These are phyloP conservation scores for Cucurbitaria berberidis DNA, from an alignment of 2,329 filamentous ascomycete genomes.

Conservation along the genomic window DNA sequence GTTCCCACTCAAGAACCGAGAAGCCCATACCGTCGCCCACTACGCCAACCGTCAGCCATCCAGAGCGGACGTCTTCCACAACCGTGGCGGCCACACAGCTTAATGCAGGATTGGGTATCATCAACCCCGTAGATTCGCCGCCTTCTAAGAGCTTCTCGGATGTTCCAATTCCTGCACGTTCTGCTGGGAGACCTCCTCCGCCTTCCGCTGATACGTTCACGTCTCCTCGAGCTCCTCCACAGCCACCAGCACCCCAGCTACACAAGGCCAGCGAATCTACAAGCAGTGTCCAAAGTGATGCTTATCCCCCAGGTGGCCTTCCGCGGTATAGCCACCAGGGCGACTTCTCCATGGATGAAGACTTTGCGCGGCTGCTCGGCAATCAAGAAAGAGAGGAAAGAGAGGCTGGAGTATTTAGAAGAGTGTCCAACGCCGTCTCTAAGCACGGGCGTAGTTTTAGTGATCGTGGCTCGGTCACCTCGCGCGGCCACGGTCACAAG, in stretches of 20 bases:
- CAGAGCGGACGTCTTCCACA: conserved; percentile 50
- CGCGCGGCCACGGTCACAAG: conserved; percentile 44
- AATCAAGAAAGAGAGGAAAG: conserved; percentile 65
- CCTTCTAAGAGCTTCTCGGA: conserved; percentile 51
- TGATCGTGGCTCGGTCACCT: conserved; percentile 56
- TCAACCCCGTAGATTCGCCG: conserved; percentile 52
- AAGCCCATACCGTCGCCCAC: conserved; percentile 51
- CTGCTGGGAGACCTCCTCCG: conserved; percentile 53
- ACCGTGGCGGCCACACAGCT: conserved; percentile 36
- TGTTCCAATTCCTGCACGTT: conserved; percentile 52
- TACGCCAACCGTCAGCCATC: conserved; percentile 48
- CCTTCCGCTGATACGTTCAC: conserved; percentile 50
- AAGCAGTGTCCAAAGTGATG: conserved; percentile 52
- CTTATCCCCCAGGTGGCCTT: conserved; percentile 31
- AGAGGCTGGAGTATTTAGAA: conserved; percentile 68
- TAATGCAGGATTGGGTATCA: conserved; percentile 52
- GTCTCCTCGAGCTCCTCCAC: conserved; percentile 54
- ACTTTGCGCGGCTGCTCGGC: conserved; percentile 86
- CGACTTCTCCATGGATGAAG: conserved; percentile 93
- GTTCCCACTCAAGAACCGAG: conserved; percentile 66
- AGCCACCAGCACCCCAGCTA: conserved; percentile 47
- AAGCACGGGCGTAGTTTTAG: conserved; percentile 91
- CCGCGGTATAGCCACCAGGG: conserved; percentile 72
- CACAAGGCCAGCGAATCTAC: conserved; percentile 54
- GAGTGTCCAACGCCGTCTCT: conserved; percentile 85